Evolutionary conservation across 495 filamentous ascomycete genomes (phyloP), one percentile per base, ranked within the genome.

Genomic region (Aspergillus mulundensis): DNA sequence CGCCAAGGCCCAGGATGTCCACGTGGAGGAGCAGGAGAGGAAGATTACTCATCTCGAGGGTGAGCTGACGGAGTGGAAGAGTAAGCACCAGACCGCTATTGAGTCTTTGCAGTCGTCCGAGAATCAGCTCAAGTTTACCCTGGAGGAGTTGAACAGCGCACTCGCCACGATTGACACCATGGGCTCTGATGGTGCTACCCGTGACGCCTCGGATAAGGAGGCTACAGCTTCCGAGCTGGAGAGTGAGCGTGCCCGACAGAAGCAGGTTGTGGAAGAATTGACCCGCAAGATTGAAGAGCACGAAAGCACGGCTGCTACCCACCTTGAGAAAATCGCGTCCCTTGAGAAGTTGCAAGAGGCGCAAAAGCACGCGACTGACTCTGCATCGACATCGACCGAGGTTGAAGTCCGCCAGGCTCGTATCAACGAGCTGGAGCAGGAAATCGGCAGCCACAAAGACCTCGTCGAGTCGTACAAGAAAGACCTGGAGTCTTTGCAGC

Each of bases 261-360:
- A 86, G 53, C 80, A 87, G 34, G 66, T 86, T 36, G 78, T 95
- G 28, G 75, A 80, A 28, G 73, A 76, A 28, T 71, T 99, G 40
- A 87, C 88, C 57, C 77, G 73, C 53, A 84, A 92, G 61, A 86
- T 97, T 54, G 85, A 90, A 25, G 83, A 88, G 56, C 89, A 95
- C 69, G 91, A 88, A 72, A 67, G 78, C 15, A 82, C 86, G 23
- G 83, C 91, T 61, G 79, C 81, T 40, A 71, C 70, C 55, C 87
- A 88, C 60, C 68, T 82, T 30, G 69, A 77, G 32, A 85, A 81
- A 54, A 84, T 93, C 60, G 70, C 80, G 15, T 77, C 81, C 56
- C 73, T 91, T 15, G 88, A 93, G 66, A 70, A 81, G 46, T 77
- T 84, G 41, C 86, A 89, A 18, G 74, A 76, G 24, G 77, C 85